A percentile compares a stretch with the other conserved stretches of the same genome.
These are phyloP conservation scores for Simplicillium sp. DNA, from an alignment of 2,329 filamentous ascomycete genomes.

Conservation along the genomic window DNA sequence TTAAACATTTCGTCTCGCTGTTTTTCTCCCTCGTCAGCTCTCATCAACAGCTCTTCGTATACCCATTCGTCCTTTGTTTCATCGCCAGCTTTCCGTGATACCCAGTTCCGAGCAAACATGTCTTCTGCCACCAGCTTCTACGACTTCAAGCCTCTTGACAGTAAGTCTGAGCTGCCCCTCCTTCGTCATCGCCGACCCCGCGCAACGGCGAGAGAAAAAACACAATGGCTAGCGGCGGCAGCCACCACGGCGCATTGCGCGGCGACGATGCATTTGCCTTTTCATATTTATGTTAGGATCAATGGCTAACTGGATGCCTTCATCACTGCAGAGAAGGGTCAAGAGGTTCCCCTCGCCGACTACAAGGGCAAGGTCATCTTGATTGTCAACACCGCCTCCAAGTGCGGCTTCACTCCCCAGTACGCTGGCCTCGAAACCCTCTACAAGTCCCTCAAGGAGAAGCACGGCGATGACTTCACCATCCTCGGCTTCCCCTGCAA, in stretches of 20 bases:
- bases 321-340: conserved; percentile 39
- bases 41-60: conserved; percentile 12
- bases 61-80: neutral
- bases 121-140: conserved; percentile 49
- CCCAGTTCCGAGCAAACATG: conserved; percentile 18
- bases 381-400: conserved; percentile 94
- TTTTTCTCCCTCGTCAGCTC: neutral
- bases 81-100: neutral
- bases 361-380: conserved; percentile 91
- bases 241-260: no score
- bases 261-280: no score
- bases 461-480: conserved; percentile 66
- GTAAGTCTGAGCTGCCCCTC: conserved; percentile 36
- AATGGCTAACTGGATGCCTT: no score
- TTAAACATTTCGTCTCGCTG: conserved; percentile 1
- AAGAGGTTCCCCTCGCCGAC: conserved; percentile 57
- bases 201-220: neutral
- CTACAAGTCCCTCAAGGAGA: conserved; percentile 65
- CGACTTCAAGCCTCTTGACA: conserved; percentile 77
- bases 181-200: neutral
- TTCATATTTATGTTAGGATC: no score
- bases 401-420: conserved; percentile 97
- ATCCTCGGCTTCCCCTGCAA: conserved; percentile 98
- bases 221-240: neutral
- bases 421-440: conserved; percentile 85